Evolutionary conservation across 768 basidiomycete genomes (phyloP).

Genomic region (Saitozyma sp.): DNA sequence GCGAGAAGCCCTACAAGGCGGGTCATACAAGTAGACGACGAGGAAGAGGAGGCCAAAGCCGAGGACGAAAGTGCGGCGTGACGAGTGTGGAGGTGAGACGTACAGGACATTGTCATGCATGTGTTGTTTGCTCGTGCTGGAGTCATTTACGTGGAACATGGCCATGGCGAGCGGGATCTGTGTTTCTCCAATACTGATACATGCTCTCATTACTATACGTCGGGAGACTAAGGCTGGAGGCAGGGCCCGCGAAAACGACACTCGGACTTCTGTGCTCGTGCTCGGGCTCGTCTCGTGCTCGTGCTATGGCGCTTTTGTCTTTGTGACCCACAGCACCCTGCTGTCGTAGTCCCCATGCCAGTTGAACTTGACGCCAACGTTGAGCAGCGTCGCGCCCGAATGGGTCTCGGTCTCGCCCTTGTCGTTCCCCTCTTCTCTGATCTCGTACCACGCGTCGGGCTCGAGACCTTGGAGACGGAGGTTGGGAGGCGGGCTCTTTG

Average conservation of each 20-base stretch:
- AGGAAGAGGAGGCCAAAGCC: not conserved
- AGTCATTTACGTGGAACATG: too few species aligned
- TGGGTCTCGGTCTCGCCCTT: not conserved
- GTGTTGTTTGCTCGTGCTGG: too few species aligned
- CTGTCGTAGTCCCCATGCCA: constrained; percentile 29
- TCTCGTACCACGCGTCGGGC: constrained; percentile 10
- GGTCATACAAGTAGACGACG: constrained; percentile 28
- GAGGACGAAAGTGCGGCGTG: not conserved
- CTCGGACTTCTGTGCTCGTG: too few species aligned
- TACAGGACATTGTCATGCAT: too few species aligned
- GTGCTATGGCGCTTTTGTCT: too few species aligned
- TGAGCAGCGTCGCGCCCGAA: constrained; percentile 21
- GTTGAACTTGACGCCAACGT: constrained; percentile 12
- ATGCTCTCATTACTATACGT: too few species aligned
- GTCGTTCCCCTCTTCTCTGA: constrained; percentile 8
- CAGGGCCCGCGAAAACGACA: too few species aligned
- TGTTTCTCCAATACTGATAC: too few species aligned
- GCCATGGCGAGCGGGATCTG: too few species aligned
- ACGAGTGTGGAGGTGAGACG: too few species aligned
- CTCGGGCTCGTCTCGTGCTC: too few species aligned
- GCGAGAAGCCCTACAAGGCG: constrained; percentile 37
- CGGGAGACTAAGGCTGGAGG: too few species aligned
- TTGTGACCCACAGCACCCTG: constrained; percentile 11
- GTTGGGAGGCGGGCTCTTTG: not conserved
- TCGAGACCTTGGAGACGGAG: constrained; percentile 25